phyloP scores from a whole-genome alignment of 306 rosid genomes.

The Lathyrus aphaca region DNA sequence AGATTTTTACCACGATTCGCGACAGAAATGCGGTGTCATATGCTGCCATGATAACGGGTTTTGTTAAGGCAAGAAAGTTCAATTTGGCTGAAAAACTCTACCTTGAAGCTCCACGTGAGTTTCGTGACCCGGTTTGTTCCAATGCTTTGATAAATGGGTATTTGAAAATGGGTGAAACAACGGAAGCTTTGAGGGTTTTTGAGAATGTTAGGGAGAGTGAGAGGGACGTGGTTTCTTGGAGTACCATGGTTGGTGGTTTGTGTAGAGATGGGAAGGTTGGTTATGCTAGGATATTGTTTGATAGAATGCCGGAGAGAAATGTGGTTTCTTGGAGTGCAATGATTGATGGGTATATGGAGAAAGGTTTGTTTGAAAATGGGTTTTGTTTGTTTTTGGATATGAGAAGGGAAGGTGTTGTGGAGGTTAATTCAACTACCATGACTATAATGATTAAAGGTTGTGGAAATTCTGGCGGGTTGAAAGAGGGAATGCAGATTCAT shows the following conservation, averaged over 20 bases:
- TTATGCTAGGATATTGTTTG: conserved; percentile 69
- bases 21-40: conserved; percentile 68
- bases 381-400: conserved; percentile 62
- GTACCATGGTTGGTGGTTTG: conserved; percentile 74
- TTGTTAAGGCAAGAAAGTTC: conserved; percentile 64
- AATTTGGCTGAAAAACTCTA: conserved; percentile 63
- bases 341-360: conserved; percentile 75
- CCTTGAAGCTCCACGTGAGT: conserved; percentile 49
- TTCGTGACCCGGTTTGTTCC: conserved; percentile 61
- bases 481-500: conserved; percentile 77
- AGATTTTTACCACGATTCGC: conserved; percentile 50
- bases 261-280: conserved; percentile 66
- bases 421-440: conserved; percentile 67
- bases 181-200: conserved; percentile 60
- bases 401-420: conserved; percentile 69
- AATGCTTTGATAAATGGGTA: conserved; percentile 70
- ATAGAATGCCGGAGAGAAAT: conserved; percentile 63
- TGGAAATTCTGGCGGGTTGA: conserved; percentile 50
- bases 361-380: conserved; percentile 59
- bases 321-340: conserved; percentile 82
- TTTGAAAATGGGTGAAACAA: conserved; percentile 56
- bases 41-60: conserved; percentile 72
- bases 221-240: conserved; percentile 79
- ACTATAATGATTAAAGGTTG: conserved; percentile 66
- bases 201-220: conserved; percentile 53